phyloP scores from a whole-genome alignment of 1,139 yeast species.

The Yamadazyma siamensis region DNA sequence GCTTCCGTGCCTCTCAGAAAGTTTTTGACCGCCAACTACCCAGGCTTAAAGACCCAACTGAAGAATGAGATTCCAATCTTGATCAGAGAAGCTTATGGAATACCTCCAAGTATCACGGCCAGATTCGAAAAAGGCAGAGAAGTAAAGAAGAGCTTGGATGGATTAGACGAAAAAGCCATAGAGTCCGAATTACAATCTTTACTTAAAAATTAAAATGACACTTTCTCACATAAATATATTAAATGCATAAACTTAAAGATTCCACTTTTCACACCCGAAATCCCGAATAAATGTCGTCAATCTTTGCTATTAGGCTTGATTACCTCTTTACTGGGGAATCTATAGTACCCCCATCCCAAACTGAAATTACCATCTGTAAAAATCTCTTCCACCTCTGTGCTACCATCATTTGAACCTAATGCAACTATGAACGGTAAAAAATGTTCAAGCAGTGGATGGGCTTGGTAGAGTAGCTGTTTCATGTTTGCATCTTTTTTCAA shows the following conservation, averaged over 20 bases:
- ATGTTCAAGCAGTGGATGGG: conserved; percentile 79
- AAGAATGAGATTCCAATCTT: conserved; percentile 56
- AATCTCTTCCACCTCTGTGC: conserved; percentile 39
- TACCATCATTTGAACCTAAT: conserved; percentile 49
- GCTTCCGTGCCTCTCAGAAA: conserved; percentile 64
- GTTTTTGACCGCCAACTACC: conserved; percentile 61
- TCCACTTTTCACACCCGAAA: background rate
- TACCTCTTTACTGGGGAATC: conserved; percentile 24
- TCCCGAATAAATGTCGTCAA: background rate
- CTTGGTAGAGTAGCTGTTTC: conserved; percentile 36
- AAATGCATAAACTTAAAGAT: conserved; percentile 2
- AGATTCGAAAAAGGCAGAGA: conserved; percentile 56
- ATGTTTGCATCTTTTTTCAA: conserved; percentile 24
- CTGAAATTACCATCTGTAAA: conserved; percentile 44
- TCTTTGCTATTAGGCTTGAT: no score
- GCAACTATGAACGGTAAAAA: conserved; percentile 68
- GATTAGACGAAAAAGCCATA: conserved; percentile 42
- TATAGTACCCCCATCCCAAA: conserved; percentile 69
- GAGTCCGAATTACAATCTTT: conserved; percentile 34
- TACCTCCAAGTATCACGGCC: conserved; percentile 70
- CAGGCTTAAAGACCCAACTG: conserved; percentile 50
- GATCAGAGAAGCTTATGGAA: conserved; percentile 72
- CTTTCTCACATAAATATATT: conserved; percentile 1
- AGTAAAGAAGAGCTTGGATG: conserved; percentile 40
- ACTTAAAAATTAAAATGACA: conserved; percentile 23